Evolutionary conservation across 192 early-diverging fungal genomes (phyloP).

Genomic region (Podila clonocystis): DNA sequence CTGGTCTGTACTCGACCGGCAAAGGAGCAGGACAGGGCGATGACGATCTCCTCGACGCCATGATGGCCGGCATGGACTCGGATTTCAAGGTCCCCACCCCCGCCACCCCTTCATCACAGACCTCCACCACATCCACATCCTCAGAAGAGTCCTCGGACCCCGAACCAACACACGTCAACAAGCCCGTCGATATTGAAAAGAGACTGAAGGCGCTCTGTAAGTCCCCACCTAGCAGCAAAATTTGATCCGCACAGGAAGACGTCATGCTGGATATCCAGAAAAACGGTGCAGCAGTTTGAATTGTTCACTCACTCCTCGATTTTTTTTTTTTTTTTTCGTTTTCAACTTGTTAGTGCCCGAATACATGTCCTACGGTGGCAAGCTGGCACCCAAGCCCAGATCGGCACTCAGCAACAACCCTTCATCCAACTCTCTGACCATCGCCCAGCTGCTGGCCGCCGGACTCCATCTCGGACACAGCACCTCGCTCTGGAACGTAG

Average conservation of each 20-base stretch:
- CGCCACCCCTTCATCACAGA: not conserved
- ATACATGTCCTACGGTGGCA: slow-evolving; percentile 41
- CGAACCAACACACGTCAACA: slow-evolving; percentile 22
- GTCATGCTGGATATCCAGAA: too few species aligned
- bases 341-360: slow-evolving; percentile 33
- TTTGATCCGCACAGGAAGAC: not conserved
- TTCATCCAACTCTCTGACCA: slow-evolving; percentile 56
- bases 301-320: too few species aligned
- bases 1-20: slow-evolving; percentile 40
- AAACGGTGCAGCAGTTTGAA: too few species aligned
- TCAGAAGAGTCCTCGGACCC: slow-evolving; percentile 12
- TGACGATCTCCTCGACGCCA: slow-evolving; percentile 46
- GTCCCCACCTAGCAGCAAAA: not conserved
- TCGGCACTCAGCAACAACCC: slow-evolving; percentile 28
- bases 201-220: slow-evolving; percentile 43
- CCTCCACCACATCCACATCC: not conserved
- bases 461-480: slow-evolving; percentile 92
- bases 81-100: slow-evolving; percentile 42
- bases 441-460: slow-evolving; percentile 78
- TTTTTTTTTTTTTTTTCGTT: not conserved
- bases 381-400: slow-evolving; percentile 42
- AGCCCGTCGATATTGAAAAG: slow-evolving; percentile 42
- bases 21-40: slow-evolving; percentile 28
- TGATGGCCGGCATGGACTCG: slow-evolving; percentile 49
- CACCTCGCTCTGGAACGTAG: slow-evolving; percentile 77